A percentile compares a stretch with the other conserved stretches of the same genome.
These are phyloP conservation scores for Phytopythium mirpurense DNA, from an alignment of 352 stramenopile species.

Conservation along the genomic window DNA sequence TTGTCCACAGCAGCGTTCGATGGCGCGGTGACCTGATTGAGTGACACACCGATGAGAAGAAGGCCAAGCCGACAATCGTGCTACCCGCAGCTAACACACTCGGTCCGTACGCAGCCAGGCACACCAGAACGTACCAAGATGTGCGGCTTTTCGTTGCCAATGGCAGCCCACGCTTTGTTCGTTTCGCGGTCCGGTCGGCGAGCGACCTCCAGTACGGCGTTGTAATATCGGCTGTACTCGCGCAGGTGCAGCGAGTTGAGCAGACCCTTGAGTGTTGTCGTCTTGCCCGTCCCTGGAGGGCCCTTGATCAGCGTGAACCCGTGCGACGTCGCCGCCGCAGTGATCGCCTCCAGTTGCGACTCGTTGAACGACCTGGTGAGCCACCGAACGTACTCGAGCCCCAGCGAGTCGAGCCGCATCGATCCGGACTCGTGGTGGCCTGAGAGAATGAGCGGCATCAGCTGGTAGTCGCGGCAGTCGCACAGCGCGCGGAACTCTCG, in stretches of 20 bases:
- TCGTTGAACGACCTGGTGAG: slow-evolving; percentile 82
- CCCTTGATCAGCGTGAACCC: slow-evolving; percentile 93
- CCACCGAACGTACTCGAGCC: slow-evolving; percentile 77
- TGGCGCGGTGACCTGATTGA: slow-evolving; percentile 75
- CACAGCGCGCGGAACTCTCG: slow-evolving; percentile 84
- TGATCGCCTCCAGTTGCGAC: slow-evolving; percentile 89
- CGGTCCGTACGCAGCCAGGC: background rate
- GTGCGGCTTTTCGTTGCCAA: slow-evolving; percentile 90
- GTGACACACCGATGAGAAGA: background rate
- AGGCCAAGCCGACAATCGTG: background rate
- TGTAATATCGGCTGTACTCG: slow-evolving; percentile 92
- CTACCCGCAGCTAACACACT: background rate
- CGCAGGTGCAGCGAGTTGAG: slow-evolving; percentile 91
- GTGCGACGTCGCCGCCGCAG: slow-evolving; percentile 75
- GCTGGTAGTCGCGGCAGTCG: slow-evolving; percentile 67
- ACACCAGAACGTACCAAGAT: slow-evolving; percentile 59
- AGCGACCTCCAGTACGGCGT: slow-evolving; percentile 80
- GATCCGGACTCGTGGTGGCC: slow-evolving; percentile 59
- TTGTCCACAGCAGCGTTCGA: slow-evolving; percentile 96
- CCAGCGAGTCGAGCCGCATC: slow-evolving; percentile 80
- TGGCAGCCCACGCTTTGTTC: slow-evolving; percentile 69
- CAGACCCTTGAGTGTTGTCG: slow-evolving; percentile 88
- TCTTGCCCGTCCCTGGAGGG: slow-evolving; percentile 88
- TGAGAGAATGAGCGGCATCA: slow-evolving; percentile 76
- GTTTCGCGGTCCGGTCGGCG: slow-evolving; percentile 75